Conservation (phyloP, 768 basidiomycete genomes). For the Agaricus subrufescens region DNA sequence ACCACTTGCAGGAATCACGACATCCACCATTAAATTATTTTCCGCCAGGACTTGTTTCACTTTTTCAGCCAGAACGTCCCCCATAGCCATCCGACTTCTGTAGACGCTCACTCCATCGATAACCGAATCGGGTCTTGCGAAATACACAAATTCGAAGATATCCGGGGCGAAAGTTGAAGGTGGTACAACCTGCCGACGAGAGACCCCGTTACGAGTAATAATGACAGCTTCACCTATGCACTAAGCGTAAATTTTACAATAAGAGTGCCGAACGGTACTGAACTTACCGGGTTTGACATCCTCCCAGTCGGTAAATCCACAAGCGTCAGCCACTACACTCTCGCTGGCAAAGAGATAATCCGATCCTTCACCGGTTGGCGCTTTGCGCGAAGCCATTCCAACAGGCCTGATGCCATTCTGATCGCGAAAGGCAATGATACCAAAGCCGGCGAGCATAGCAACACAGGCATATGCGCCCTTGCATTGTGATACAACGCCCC, state of each 20-base stretch:
- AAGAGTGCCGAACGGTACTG: not conserved
- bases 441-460: constrained; percentile 99
- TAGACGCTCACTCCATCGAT: constrained; percentile 97
- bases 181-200: constrained; percentile 67
- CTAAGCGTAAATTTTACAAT: not conserved
- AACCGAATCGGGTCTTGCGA: constrained; percentile 96
- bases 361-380: constrained; percentile 38
- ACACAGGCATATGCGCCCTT: constrained; percentile 96
- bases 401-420: constrained; percentile 96
- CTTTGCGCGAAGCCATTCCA: constrained; percentile 73
- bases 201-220: constrained; percentile 78
- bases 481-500: constrained; percentile 82
- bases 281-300: constrained; percentile 83
- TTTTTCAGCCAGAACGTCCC: constrained; percentile 88
- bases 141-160: constrained; percentile 99
- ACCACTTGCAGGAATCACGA: constrained; percentile 83
- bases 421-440: constrained; percentile 96
- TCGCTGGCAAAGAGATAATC: constrained; percentile 95
- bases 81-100: constrained; percentile 99
- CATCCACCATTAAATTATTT: constrained; percentile 75
- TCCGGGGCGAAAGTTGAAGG: constrained; percentile 86
- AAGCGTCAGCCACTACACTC: constrained; percentile 93
- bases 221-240: constrained; percentile 87
- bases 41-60: constrained; percentile 69
- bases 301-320: constrained; percentile 88